Evolutionary conservation across 805 yeast genomes (phyloP), one percentile per base, ranked within the genome.

Genomic region (Teunomyces lycoperdinae): DNA sequence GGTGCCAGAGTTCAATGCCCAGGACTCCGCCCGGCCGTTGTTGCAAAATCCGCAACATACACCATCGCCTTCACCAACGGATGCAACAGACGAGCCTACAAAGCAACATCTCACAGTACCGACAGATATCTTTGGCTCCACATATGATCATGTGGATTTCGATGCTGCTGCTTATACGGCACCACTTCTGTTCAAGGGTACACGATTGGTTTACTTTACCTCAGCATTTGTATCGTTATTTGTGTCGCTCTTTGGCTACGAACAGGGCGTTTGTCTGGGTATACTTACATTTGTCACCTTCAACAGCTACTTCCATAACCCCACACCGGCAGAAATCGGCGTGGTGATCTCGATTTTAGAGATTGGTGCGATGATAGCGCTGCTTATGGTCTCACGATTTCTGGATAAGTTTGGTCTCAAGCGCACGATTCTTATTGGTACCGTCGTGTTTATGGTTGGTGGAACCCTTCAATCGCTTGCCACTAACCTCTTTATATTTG

Each of bases 311-410:
- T 90, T 88, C 66, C 61, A 83, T 54, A 60, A 87, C 42, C 97
- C 97, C 1, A 70, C 84, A 3, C 78, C 94, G 11, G 77, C 89
- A 1, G 77, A 80, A 50, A 80, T 89, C 36, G 97, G 97, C 16
- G 80, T 92, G 2, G 85, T 90, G 78, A 94, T 90, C 9, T 90
- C 96, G 11, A 85, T 90, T 47, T 72, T 90, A 46, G 97, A 90
- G 66, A 77, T 90, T 28, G 97, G 97, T 38, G 96, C 97, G 0
- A 71, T 89, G 62, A 66, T 87, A 0, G 83, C 92, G 3, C 87
- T 96, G 3, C 69, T 91, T n/a, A 62, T 80, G 43, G 89, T 89
- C 2, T 94, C 96, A 1, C 72, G 81, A 47, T 67, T 89, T 11
- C 87, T 91, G 38, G 97, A 91, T 61, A 75, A 71, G 50, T 75